Percentiles rank a stretch among this genome's conserved stretches.
These are phyloP conservation scores for Podila clonocystis DNA, from an alignment of 192 early-diverging fungal species.

Conservation along the genomic window DNA sequence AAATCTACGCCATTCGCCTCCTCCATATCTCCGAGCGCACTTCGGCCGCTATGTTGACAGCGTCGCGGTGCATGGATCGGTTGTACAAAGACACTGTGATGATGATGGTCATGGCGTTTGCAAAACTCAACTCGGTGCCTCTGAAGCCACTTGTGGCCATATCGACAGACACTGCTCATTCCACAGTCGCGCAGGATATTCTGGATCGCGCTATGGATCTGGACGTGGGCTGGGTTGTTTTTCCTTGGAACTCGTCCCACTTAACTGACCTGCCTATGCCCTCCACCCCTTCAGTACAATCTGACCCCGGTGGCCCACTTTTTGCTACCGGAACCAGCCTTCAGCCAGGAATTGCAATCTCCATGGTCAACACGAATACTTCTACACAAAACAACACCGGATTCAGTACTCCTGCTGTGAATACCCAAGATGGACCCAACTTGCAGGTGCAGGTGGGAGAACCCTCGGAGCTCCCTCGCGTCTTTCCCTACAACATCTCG, in stretches of 20 bases:
- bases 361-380: constrained; percentile 10
- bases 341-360: constrained; percentile 18
- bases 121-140: constrained; percentile 72
- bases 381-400: not conserved
- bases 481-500: constrained; percentile 31
- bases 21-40: constrained; percentile 80
- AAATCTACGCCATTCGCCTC: constrained; percentile 73
- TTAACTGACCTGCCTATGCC: constrained; percentile 24
- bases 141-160: constrained; percentile 70
- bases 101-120: constrained; percentile 85
- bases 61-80: constrained; percentile 66
- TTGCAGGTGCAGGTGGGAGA: not conserved
- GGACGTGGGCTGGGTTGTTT: constrained; percentile 71
- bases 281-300: not conserved
- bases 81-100: constrained; percentile 77
- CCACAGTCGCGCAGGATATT: constrained; percentile 73
- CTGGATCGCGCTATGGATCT: constrained; percentile 59
- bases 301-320: not conserved
- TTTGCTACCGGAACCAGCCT: constrained; percentile 9
- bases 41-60: constrained; percentile 80
- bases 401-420: not conserved
- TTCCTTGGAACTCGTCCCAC: constrained; percentile 67
- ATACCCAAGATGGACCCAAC: not conserved
- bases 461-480: constrained; percentile 1
- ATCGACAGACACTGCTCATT: constrained; percentile 57